Percentiles rank a stretch among this genome's conserved stretches.
Conservation (phyloP, 1,139 yeast genomes). For the Sugiyamaella grinbergsii region DNA sequence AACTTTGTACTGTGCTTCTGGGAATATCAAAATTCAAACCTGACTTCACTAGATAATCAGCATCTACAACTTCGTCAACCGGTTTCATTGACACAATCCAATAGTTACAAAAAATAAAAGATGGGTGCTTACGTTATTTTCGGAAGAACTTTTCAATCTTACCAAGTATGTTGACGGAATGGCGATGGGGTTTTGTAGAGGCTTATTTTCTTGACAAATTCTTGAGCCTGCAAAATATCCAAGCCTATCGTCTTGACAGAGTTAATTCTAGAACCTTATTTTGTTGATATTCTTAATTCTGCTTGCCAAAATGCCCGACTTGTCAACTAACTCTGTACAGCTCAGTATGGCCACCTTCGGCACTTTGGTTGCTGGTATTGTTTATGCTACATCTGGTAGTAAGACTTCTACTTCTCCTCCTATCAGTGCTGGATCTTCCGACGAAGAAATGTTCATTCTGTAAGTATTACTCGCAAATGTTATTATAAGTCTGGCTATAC, state of each 20-base stretch:
- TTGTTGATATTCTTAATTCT: too few relatives aligned
- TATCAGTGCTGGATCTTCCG: conserved; percentile 76
- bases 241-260: too few relatives aligned
- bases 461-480: conserved; percentile 33
- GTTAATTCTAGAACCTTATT: too few relatives aligned
- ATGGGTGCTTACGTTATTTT: conserved; percentile 83
- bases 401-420: conserved; percentile 63
- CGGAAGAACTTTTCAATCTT: conserved; percentile 76
- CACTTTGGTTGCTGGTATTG: conserved; percentile 37
- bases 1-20: neutral
- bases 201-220: too few relatives aligned
- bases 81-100: neutral
- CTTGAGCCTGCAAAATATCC: too few relatives aligned
- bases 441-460: conserved; percentile 79
- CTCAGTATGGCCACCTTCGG: conserved; percentile 44
- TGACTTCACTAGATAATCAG: conserved; percentile 7
- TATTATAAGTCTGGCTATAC: neutral
- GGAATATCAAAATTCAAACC: neutral
- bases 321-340: conserved; percentile 25
- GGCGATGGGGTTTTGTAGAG: too few relatives aligned
- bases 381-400: conserved; percentile 39
- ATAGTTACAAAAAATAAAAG: conserved; percentile 1
- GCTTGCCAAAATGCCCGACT: too few relatives aligned
- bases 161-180: conserved; percentile 50
- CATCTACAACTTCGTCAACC: neutral